Percentiles rank a stretch among this genome's conserved stretches.
phyloP scores from a whole-genome alignment of 1,284 basidiomycete genomes.

The Leccinum insigne region DNA sequence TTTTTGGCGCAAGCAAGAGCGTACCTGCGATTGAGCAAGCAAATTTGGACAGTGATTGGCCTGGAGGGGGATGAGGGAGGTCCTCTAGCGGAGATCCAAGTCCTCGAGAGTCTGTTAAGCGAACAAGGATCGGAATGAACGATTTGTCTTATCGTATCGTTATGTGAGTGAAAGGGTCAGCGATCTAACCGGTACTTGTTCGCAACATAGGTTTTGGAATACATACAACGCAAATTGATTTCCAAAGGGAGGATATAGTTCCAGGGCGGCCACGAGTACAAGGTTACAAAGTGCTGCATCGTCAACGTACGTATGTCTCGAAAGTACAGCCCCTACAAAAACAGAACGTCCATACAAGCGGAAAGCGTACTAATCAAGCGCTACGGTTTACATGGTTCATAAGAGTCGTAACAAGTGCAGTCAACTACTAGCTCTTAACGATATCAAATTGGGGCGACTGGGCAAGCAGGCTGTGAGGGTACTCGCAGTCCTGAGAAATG shows the following conservation, averaged over 20 bases:
- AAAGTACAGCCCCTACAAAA: background rate
- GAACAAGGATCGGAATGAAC: slow-evolving; percentile 3
- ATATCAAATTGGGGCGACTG: background rate
- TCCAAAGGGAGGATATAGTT: background rate
- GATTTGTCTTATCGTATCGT: background rate
- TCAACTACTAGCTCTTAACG: background rate
- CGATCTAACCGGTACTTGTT: background rate
- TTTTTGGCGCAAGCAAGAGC: slow-evolving; percentile 26
- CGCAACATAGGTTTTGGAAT: background rate
- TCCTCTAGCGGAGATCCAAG: slow-evolving; percentile 52
- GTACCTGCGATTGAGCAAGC: slow-evolving; percentile 44
- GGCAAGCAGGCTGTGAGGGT: background rate
- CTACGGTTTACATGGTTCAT: background rate
- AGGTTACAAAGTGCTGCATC: background rate
- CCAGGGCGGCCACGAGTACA: background rate
- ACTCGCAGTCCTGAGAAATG: background rate
- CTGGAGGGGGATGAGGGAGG: slow-evolving; percentile 62
- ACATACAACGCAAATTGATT: background rate
- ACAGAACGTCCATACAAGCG: background rate
- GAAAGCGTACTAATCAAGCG: background rate
- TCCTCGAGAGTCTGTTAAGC: slow-evolving; percentile 37
- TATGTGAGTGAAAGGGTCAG: background rate
- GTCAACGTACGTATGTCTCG: background rate
- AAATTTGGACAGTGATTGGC: slow-evolving; percentile 49
- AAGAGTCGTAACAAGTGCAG: background rate